phyloP scores from a whole-genome alignment of 202 grass and related monocot genomes.

The Setaria viridis region DNA sequence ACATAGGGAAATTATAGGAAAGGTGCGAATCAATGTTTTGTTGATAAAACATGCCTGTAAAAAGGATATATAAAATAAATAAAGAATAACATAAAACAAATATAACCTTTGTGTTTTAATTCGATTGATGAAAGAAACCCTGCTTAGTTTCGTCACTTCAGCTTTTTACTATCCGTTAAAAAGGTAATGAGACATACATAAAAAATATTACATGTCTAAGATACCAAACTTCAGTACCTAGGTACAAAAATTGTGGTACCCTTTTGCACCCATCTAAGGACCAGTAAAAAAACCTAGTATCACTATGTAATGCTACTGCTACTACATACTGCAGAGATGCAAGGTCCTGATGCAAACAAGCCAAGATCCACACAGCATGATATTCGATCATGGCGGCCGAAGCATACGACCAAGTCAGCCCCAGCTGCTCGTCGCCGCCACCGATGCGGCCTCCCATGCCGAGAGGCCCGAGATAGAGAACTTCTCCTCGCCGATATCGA shows the following conservation, averaged over 20 bases:
- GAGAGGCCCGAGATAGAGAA: not conserved
- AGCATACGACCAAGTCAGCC: not conserved
- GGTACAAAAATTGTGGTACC: no score
- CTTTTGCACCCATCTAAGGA: no score
- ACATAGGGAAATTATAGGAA: no score
- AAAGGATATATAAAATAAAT: no score
- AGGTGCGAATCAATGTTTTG: no score
- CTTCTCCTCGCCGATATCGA: constrained; percentile 11
- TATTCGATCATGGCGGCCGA: not conserved
- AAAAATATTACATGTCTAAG: not conserved
- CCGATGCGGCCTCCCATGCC: not conserved
- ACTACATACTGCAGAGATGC: not conserved
- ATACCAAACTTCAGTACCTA: not conserved
- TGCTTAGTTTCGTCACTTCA: not conserved
- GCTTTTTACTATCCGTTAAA: not conserved
- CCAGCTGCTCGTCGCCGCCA: not conserved
- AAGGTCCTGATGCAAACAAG: not conserved
- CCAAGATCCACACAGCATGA: not conserved
- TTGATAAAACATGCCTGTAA: no score
- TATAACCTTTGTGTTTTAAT: no score
- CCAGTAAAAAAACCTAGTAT: not conserved
- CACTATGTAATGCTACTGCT: not conserved
- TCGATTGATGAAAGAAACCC: no score
- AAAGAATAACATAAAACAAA: no score
- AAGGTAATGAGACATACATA: not conserved